A percentile compares a stretch with the other conserved stretches of the same genome.
Conservation (phyloP, 352 stramenopile genomes). For the Halophytophthora batemanensis region DNA sequence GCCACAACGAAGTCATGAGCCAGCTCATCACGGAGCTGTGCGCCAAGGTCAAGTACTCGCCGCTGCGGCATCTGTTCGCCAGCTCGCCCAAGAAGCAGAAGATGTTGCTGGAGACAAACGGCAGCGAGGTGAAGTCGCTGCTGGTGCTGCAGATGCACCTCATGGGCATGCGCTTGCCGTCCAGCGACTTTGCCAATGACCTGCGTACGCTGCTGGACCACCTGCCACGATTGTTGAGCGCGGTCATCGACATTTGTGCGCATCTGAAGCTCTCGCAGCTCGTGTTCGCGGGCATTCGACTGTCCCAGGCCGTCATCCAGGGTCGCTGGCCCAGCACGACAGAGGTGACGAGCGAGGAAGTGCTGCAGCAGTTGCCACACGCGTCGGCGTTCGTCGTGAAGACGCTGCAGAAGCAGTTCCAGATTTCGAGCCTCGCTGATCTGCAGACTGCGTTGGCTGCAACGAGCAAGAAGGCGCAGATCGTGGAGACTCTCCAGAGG, state of each 20-base stretch:
- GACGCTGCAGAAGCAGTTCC: constrained; percentile 24
- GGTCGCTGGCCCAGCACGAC: constrained; percentile 38
- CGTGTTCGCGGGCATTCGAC: constrained; percentile 46
- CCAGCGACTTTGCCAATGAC: constrained; percentile 98
- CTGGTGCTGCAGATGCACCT: constrained; percentile 96
- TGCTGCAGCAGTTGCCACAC: constrained; percentile 50
- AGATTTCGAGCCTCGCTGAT: constrained; percentile 27
- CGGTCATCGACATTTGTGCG: constrained; percentile 88
- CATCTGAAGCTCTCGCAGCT: constrained; percentile 47
- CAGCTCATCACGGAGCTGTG: constrained; percentile 53
- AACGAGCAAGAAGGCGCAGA: constrained; percentile 28
- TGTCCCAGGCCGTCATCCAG: constrained; percentile 59
- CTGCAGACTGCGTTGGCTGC: constrained; percentile 31
- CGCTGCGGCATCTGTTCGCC: constrained; percentile 50
- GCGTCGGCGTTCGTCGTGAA: constrained; percentile 27
- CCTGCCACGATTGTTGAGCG: constrained; percentile 92
- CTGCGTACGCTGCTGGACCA: constrained; percentile 96
- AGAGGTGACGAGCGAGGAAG: constrained; percentile 4
- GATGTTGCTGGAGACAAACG: constrained; percentile 65
- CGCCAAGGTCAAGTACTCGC: constrained; percentile 55
- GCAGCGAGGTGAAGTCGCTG: constrained; percentile 82
- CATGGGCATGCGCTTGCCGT: constrained; percentile 90
- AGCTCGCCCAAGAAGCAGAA: constrained; percentile 47
- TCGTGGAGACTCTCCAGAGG: constrained; percentile 32
- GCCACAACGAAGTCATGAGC: constrained; percentile 97